phyloP scores from a whole-genome alignment of 176 grass and related monocot genomes.

The Juncus effusus region DNA sequence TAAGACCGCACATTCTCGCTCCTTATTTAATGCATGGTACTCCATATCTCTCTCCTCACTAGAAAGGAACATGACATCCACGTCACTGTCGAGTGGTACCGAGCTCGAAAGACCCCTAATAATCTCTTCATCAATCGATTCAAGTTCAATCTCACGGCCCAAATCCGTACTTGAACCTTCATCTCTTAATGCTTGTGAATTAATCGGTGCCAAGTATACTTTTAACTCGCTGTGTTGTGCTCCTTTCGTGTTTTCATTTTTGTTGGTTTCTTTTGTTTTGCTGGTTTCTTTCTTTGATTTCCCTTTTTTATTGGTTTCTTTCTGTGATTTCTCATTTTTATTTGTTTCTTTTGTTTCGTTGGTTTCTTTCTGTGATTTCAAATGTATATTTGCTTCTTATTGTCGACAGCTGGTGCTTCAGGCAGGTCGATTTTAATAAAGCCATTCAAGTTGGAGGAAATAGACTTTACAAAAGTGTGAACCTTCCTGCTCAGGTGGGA shows the following conservation, averaged over 20 bases:
- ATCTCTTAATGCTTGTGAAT: conserved; percentile 32
- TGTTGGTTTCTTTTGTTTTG: not conserved
- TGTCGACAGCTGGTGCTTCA: conserved; percentile 15
- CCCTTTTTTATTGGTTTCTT: too few species aligned
- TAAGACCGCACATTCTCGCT: not conserved
- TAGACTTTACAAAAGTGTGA: conserved; percentile 44
- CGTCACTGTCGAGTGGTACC: conserved; percentile 27
- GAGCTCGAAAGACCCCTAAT: conserved; percentile 18
- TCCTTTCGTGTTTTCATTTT: not conserved
- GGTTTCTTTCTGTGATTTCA: too few species aligned
- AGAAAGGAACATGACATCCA: conserved; percentile 37
- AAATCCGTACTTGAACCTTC: conserved; percentile 39
- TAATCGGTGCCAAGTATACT: conserved; percentile 9
- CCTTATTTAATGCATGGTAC: not conserved
- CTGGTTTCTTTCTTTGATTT: not conserved
- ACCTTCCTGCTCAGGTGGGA: conserved; percentile 75
- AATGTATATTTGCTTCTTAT: conserved; percentile 27
- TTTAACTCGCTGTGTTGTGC: not conserved
- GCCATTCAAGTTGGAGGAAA: conserved; percentile 19
- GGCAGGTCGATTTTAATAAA: conserved; percentile 31
- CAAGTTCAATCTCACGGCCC: conserved; percentile 44
- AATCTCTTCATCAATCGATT: conserved; percentile 25
- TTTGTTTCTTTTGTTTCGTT: too few species aligned
- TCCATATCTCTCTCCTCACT: not conserved
- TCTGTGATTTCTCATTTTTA: too few species aligned